These are phyloP conservation scores for Euphorbia lathyris DNA, from an alignment of 345 rosid species.

Conservation along the genomic window DNA sequence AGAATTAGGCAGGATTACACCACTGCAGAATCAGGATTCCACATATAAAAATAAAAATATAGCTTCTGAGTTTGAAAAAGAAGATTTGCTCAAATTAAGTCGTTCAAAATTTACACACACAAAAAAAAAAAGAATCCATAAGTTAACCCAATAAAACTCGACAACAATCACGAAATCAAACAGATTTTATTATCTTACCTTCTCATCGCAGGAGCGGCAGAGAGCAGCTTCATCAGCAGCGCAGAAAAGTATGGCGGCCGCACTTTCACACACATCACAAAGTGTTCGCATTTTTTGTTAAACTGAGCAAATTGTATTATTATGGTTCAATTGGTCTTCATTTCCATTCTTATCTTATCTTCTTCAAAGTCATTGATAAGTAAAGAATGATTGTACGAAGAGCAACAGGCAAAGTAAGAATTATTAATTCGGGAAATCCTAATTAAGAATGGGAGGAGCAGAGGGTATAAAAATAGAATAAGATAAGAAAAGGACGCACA, in stretches of 20 bases:
- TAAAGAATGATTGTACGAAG: not conserved
- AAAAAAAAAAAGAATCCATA: not conserved
- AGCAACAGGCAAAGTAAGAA: not conserved
- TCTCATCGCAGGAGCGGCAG: conserved; percentile 77
- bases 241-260: conserved; percentile 79
- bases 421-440: not conserved
- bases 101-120: not conserved
- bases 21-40: too few species aligned
- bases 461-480: not conserved
- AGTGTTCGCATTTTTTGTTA: conserved; percentile 53
- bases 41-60: not conserved
- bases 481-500: not conserved
- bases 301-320: not conserved
- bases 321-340: not conserved
- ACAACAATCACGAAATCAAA: too few species aligned
- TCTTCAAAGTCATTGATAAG: not conserved
- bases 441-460: not conserved
- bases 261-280: conserved; percentile 70
- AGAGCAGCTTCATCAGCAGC: conserved; percentile 92
- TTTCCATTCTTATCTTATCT: not conserved
- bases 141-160: not conserved
- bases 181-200: too few species aligned
- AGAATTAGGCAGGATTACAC: not conserved
- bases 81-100: not conserved
- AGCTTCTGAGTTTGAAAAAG: not conserved